Percentiles rank a stretch among this genome's conserved stretches.
phyloP scores from a whole-genome alignment of 192 early-diverging fungal genomes.

The Kickxella alabastrina region DNA sequence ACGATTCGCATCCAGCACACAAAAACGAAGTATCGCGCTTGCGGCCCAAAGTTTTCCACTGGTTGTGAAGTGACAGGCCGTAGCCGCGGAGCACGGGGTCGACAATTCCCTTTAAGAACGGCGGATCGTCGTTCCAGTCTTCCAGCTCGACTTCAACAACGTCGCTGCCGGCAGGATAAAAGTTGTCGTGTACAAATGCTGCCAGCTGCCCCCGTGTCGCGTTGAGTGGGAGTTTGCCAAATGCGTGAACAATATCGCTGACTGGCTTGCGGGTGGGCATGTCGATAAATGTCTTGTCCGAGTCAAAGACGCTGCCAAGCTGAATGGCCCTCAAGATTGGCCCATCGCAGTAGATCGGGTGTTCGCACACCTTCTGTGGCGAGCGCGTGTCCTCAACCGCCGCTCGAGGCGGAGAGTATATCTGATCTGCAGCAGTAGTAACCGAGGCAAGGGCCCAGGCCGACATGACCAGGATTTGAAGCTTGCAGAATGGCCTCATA shows the following conservation, averaged over 20 bases:
- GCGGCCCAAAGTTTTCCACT: slow-evolving; percentile 62
- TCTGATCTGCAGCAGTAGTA: slow-evolving; percentile 2
- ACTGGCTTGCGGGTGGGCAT: slow-evolving; percentile 64
- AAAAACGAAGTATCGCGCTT: slow-evolving; percentile 42
- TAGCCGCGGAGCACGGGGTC: slow-evolving; percentile 56
- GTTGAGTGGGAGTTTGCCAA: slow-evolving; percentile 39
- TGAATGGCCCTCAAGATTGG: slow-evolving; percentile 56
- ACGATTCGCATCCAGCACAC: slow-evolving; percentile 58
- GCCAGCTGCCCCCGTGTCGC: slow-evolving; percentile 32
- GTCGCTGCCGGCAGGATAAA: slow-evolving; percentile 55
- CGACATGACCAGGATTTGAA: background rate
- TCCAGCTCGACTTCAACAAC: slow-evolving; percentile 46
- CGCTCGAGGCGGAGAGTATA: slow-evolving; percentile 11
- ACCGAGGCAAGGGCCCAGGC: background rate
- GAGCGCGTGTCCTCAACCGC: slow-evolving; percentile 8
- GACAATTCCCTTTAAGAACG: slow-evolving; percentile 53
- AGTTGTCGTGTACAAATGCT: slow-evolving; percentile 61
- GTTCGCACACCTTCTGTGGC: slow-evolving; percentile 48
- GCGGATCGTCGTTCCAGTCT: slow-evolving; percentile 50
- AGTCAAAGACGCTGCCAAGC: slow-evolving; percentile 54
- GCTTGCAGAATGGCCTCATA: background rate
- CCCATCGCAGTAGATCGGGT: slow-evolving; percentile 67
- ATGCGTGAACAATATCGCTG: slow-evolving; percentile 49
- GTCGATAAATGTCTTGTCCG: slow-evolving; percentile 73
- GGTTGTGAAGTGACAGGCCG: slow-evolving; percentile 54